Percentiles rank a stretch among this genome's conserved stretches.
phyloP scores from a whole-genome alignment of 2,329 filamentous ascomycete species.

The Samsoniella hepiali region DNA sequence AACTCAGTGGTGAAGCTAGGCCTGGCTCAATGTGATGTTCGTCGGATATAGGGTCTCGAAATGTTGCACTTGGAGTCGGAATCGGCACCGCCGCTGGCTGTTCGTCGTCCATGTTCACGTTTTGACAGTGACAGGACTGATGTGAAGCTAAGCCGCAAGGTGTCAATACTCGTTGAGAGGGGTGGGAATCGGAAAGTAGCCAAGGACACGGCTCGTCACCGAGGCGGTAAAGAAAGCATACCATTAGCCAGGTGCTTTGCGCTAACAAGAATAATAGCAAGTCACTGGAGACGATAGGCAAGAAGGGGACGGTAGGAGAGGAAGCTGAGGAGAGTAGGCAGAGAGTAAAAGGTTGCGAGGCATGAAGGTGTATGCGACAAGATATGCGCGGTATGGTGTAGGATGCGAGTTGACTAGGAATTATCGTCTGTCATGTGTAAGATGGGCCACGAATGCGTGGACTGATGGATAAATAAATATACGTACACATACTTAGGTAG shows the following conservation, averaged over 20 bases:
- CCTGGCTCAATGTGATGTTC: conserved; percentile 39
- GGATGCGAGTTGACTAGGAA: not conserved
- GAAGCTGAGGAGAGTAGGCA: not conserved
- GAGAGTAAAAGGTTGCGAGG: not conserved
- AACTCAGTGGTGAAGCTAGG: conserved; percentile 39
- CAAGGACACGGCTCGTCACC: not conserved
- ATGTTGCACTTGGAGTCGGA: conserved; percentile 34
- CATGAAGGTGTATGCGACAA: not conserved
- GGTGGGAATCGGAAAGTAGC: not conserved
- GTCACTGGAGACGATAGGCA: not conserved
- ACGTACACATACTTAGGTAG: not conserved
- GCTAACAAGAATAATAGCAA: not conserved
- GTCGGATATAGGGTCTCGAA: conserved; percentile 39
- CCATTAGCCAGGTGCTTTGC: not conserved
- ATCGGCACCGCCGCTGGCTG: conserved; percentile 4
- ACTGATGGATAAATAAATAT: not conserved
- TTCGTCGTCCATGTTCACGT: conserved; percentile 28
- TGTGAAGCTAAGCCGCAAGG: not conserved
- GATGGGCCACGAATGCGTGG: not conserved
- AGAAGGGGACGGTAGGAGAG: not conserved
- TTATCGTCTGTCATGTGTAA: conserved; percentile 6
- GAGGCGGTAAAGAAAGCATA: conserved; percentile 9
- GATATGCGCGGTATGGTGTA: not conserved
- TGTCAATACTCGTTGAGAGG: not conserved
- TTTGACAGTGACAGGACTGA: not conserved